These are phyloP conservation scores for Paecilomyces niveus DNA, from an alignment of 2,329 filamentous ascomycete species.

Conservation along the genomic window DNA sequence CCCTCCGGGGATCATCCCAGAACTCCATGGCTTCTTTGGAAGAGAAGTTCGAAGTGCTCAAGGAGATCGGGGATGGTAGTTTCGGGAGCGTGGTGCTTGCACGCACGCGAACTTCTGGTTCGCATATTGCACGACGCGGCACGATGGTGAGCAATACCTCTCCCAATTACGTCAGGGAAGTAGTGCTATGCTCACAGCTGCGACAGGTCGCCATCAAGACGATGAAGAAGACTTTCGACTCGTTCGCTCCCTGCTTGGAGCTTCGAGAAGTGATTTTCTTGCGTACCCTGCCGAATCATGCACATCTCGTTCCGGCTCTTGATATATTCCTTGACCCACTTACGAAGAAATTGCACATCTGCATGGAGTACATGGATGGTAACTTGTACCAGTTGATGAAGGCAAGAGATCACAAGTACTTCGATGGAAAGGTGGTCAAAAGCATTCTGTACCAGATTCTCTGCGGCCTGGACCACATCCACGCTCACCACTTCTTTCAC, in stretches of 20 bases:
- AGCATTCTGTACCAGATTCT: conserved; percentile 97
- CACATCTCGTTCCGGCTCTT: conserved; percentile 90
- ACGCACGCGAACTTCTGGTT: conserved; percentile 82
- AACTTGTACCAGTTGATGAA: conserved; percentile 99
- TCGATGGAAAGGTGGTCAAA: conserved; percentile 89
- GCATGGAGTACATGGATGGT: conserved; percentile 99
- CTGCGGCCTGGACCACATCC: conserved; percentile 92
- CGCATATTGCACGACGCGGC: conserved; percentile 78
- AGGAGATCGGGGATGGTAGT: conserved; percentile 97
- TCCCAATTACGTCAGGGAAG: conserved; percentile 1
- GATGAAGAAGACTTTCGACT: conserved; percentile 99
- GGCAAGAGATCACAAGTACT: conserved; percentile 85
- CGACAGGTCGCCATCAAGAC: conserved; percentile 93
- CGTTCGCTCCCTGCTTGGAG: conserved; percentile 81
- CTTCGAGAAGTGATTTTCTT: conserved; percentile 96
- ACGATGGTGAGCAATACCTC: conserved; percentile 65
- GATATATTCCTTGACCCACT: conserved; percentile 98
- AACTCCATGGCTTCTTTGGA: conserved; percentile 58
- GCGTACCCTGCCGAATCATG: conserved; percentile 76
- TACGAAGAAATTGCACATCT: conserved; percentile 93
- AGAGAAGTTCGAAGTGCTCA: conserved; percentile 92
- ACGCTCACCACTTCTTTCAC: conserved; percentile 95
- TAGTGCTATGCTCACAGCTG: conserved; percentile 9
- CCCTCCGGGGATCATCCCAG: conserved; percentile 58
- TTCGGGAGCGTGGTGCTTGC: conserved; percentile 94